These are phyloP conservation scores for Calocybe cyanea DNA, from an alignment of 768 basidiomycete genomes.

Conservation along the genomic window DNA sequence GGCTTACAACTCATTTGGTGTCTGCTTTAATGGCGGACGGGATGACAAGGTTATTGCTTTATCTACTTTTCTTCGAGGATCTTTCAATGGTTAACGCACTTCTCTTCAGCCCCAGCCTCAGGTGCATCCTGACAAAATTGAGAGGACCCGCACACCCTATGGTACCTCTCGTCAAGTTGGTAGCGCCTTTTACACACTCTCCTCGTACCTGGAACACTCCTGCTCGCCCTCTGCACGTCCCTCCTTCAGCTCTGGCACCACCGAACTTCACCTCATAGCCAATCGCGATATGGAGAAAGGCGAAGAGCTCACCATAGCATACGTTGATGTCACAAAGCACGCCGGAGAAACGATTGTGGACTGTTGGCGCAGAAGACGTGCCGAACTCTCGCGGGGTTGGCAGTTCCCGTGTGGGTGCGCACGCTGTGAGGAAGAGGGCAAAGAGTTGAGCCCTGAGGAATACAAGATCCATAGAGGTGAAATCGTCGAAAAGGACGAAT, in stretches of 20 bases:
- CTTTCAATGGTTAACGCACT: not conserved
- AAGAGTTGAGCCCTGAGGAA: conserved; percentile 29
- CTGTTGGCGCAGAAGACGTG: conserved; percentile 60
- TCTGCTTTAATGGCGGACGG: conserved; percentile 62
- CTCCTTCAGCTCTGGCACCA: conserved; percentile 60
- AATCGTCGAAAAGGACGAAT: conserved; percentile 44
- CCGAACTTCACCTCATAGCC: conserved; percentile 70
- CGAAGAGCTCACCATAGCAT: conserved; percentile 73
- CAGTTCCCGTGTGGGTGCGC: conserved; percentile 72
- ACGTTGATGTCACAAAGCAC: conserved; percentile 62
- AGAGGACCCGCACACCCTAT: conserved; percentile 71
- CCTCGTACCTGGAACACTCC: conserved; percentile 75
- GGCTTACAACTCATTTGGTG: conserved; percentile 74
- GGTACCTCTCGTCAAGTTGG: conserved; percentile 78
- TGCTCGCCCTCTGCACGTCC: conserved; percentile 67
- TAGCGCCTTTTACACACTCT: conserved; percentile 69
- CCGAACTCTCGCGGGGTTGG: conserved; percentile 80
- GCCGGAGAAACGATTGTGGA: conserved; percentile 49
- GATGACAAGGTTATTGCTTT: conserved; percentile 56
- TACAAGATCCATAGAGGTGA: conserved; percentile 26
- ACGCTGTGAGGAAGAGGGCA: conserved; percentile 57
- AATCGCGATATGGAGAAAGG: conserved; percentile 65
- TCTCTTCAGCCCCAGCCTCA: conserved; percentile 43
- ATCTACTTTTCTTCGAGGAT: conserved; percentile 2
- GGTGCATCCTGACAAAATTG: conserved; percentile 63